Evolutionary conservation across 75 land plant species (phyloP).

Genomic region (Cupressus sempervirens): DNA sequence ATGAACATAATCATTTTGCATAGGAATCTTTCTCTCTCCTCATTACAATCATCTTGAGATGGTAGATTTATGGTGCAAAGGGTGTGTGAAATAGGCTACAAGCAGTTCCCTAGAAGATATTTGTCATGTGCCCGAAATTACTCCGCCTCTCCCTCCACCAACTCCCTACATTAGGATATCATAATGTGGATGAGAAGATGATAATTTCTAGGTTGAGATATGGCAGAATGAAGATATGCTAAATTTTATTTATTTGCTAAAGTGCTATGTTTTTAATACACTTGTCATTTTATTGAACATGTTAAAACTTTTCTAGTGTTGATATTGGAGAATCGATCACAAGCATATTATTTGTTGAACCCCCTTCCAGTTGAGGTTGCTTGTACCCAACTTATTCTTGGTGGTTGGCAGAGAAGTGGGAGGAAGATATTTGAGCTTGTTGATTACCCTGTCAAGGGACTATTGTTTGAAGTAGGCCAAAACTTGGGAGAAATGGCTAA

Average conservation of each 20-base stretch:
- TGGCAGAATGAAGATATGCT: not conserved
- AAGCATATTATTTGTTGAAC: slow-evolving; percentile 56
- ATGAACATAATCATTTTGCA: too few relatives aligned
- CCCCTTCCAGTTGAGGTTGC: slow-evolving; percentile 59
- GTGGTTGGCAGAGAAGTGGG: slow-evolving; percentile 14
- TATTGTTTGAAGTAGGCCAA: slow-evolving; percentile 31
- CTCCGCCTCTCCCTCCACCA: too few relatives aligned
- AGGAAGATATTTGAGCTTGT: slow-evolving; percentile 26
- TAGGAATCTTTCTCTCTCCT: too few relatives aligned
- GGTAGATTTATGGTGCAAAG: too few relatives aligned
- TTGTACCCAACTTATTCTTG: slow-evolving; percentile 12
- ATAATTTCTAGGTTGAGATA: slow-evolving; percentile 54
- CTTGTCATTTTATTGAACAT: not conserved
- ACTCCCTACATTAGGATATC: too few relatives aligned
- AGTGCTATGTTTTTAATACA: not conserved
- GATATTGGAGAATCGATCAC: not conserved
- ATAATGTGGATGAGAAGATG: too few relatives aligned
- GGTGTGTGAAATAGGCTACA: too few relatives aligned
- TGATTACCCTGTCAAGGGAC: slow-evolving; percentile 40
- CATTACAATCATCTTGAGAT: too few relatives aligned
- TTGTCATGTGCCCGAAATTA: too few relatives aligned
- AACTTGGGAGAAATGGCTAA: slow-evolving; percentile 28
- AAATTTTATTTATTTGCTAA: not conserved
- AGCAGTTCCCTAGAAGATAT: too few relatives aligned
- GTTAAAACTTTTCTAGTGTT: not conserved